Evolutionary conservation across 257 asterid genomes (phyloP).

Genomic region (Solanum virginianum): DNA sequence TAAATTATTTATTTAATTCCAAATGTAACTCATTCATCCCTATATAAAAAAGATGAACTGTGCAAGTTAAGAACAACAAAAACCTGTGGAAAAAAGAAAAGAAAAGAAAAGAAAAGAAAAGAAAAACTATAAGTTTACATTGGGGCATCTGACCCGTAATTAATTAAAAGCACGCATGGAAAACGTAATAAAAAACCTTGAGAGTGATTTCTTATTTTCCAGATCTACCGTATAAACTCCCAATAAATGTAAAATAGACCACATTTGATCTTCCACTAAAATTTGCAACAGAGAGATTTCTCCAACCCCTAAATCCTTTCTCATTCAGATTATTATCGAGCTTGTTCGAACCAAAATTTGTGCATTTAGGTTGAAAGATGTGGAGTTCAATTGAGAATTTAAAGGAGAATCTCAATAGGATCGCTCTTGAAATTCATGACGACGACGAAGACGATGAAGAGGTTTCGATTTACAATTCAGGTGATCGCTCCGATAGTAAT

Average conservation of each 20-base stretch:
- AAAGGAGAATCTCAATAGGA: constrained; percentile 78
- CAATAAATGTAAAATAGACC: background rate
- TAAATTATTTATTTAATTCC: too few species aligned
- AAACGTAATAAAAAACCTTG: background rate
- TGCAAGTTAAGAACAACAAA: background rate
- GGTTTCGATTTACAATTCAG: constrained; percentile 39
- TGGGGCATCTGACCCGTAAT: background rate
- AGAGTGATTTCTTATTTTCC: background rate
- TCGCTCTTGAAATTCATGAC: constrained; percentile 75
- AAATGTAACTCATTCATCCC: too few species aligned
- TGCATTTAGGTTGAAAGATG: constrained; percentile 34
- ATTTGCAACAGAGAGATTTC: background rate
- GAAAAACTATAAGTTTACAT: background rate
- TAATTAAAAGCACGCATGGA: background rate
- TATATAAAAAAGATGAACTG: too few species aligned
- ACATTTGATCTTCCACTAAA: background rate
- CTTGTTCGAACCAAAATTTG: background rate
- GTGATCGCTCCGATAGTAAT: constrained; percentile 28
- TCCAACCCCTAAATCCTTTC: background rate
- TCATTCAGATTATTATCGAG: background rate
- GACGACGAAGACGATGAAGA: constrained; percentile 45
- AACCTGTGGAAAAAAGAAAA: too few species aligned
- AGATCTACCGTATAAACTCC: background rate
- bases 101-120: background rate
- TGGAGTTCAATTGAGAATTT: constrained; percentile 91